A percentile compares a stretch with the other conserved stretches of the same genome.
phyloP scores from a whole-genome alignment of 805 yeast genomes.

The Dipodascus albidus region DNA sequence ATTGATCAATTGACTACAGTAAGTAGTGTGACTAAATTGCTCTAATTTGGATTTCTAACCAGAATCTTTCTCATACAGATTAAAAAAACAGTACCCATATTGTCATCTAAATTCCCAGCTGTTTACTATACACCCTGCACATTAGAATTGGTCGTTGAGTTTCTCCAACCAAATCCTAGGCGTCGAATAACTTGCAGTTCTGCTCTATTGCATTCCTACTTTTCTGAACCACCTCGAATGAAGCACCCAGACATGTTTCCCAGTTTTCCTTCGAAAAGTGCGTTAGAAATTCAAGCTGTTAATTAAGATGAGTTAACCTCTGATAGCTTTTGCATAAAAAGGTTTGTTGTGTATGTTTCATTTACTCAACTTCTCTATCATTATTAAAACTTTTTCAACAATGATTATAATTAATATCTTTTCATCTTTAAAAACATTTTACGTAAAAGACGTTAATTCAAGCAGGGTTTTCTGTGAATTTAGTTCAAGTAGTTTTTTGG shows the following conservation, averaged over 20 bases:
- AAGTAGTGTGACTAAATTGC: neutral
- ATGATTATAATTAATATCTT: no score
- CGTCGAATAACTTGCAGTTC: constrained; percentile 34
- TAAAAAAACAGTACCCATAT: neutral
- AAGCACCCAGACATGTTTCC: constrained; percentile 18
- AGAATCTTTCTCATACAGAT: no score
- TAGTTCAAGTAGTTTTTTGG: no score
- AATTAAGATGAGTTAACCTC: no score
- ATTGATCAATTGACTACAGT: constrained; percentile 30
- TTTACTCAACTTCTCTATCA: no score
- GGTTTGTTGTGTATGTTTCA: no score
- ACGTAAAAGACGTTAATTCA: no score
- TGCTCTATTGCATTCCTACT: constrained; percentile 34
- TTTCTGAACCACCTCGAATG: constrained; percentile 33
- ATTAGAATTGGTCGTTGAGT: constrained; percentile 27
- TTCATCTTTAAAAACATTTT: no score
- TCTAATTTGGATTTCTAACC: neutral
- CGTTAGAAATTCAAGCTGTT: neutral
- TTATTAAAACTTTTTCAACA: no score
- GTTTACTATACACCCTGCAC: constrained; percentile 14
- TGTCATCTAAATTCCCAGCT: constrained; percentile 6
- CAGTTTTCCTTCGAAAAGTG: constrained; percentile 17
- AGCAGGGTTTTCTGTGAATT: no score
- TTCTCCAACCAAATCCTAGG: constrained; percentile 34
- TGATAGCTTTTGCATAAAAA: no score